Conservation (phyloP, 1,139 yeast genomes). For the Blastobotrys elegans region DNA sequence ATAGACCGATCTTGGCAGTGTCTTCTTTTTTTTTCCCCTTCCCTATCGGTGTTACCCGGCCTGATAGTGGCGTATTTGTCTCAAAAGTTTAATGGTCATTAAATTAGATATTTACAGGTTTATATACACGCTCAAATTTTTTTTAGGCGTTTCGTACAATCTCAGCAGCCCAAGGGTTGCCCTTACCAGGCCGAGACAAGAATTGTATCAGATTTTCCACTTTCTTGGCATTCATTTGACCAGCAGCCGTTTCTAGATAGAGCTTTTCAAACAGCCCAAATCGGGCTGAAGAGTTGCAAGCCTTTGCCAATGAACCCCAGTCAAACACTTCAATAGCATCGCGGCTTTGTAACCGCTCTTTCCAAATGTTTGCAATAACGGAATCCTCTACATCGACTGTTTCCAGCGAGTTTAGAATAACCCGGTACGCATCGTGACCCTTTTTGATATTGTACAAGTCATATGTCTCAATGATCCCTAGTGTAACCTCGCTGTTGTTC, state of each 20-base stretch:
- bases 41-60: background rate
- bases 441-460: conserved; percentile 53
- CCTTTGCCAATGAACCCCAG: conserved; percentile 65
- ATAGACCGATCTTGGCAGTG: background rate
- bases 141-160: conserved; percentile 1
- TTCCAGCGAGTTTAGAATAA: conserved; percentile 71
- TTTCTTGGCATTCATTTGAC: background rate
- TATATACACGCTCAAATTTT: background rate
- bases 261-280: conserved; percentile 17
- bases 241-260: background rate
- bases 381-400: conserved; percentile 50
- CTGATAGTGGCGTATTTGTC: background rate
- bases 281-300: conserved; percentile 29
- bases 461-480: conserved; percentile 60
- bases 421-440: conserved; percentile 71
- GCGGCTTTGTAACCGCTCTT: conserved; percentile 41
- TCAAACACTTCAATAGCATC: conserved; percentile 68
- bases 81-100: background rate
- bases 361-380: conserved; percentile 53
- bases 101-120: background rate
- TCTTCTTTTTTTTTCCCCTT: too few species aligned
- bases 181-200: conserved; percentile 9
- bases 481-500: conserved; percentile 61
- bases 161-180: conserved; percentile 7
- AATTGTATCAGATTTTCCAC: background rate